phyloP scores from a whole-genome alignment of 768 basidiomycete species.

The Psilocybe azurescens region DNA sequence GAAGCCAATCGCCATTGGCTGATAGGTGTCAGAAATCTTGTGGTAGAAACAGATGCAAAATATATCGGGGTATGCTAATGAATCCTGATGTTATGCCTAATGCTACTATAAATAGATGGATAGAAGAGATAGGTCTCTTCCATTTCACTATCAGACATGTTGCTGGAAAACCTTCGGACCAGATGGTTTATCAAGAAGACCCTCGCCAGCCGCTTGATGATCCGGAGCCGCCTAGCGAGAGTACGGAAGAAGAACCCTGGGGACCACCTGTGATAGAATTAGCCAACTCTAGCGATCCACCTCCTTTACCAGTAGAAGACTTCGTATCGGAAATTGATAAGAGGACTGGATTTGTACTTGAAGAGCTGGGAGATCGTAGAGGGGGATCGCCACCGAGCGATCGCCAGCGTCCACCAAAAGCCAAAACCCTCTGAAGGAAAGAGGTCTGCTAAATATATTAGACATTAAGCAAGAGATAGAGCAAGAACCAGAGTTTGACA shows the following conservation, averaged over 20 bases:
- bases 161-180: constrained; percentile 31
- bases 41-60: constrained; percentile 35
- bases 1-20: constrained; percentile 23
- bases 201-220: constrained; percentile 1
- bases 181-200: constrained; percentile 35
- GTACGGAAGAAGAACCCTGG: constrained; percentile 18
- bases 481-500: background rate
- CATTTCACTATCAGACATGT: constrained; percentile 37
- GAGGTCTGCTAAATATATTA: too few relatives aligned
- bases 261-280: constrained; percentile 29
- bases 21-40: constrained; percentile 31
- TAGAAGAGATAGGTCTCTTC: constrained; percentile 36
- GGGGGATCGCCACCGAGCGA: too few relatives aligned
- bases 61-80: constrained; percentile 41
- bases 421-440: too few relatives aligned
- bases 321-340: background rate
- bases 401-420: too few relatives aligned
- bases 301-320: background rate
- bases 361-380: background rate
- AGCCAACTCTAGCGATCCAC: background rate
- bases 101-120: constrained; percentile 41
- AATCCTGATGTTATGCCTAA: constrained; percentile 40
- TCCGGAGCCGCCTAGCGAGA: background rate
- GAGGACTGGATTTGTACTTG: background rate
- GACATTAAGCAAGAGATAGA: background rate